phyloP scores from a whole-genome alignment of 768 basidiomycete species.

The Dictyophora rubrovolvata region DNA sequence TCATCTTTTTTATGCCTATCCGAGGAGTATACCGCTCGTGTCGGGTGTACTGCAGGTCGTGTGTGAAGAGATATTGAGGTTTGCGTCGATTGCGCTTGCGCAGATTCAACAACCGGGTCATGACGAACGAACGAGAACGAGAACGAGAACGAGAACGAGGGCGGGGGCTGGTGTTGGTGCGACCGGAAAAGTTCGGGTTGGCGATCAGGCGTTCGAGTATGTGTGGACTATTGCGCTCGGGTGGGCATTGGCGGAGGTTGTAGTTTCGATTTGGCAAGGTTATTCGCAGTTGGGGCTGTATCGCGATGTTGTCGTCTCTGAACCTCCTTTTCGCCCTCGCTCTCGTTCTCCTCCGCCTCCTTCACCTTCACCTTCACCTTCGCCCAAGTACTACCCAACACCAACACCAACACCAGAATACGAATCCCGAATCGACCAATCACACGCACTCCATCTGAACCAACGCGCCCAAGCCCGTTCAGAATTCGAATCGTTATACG shows the following conservation, averaged over 20 bases:
- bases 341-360: not conserved
- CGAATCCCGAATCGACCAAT: conserved; percentile 48
- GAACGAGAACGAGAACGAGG: conserved; percentile 21
- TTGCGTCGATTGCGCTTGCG: conserved; percentile 43
- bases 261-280: conserved; percentile 57
- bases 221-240: conserved; percentile 75
- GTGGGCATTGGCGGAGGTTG: conserved; percentile 62
- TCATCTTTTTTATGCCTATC: conserved; percentile 21
- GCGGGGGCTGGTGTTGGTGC: conserved; percentile 23
- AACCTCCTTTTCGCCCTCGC: not conserved
- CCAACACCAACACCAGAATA: not conserved
- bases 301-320: conserved; percentile 36
- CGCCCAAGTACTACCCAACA: not conserved
- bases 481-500: conserved; percentile 73
- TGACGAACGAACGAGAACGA: conserved; percentile 13
- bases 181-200: conserved; percentile 29
- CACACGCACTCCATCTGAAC: conserved; percentile 25
- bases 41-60: conserved; percentile 38
- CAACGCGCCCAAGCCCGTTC: conserved; percentile 50
- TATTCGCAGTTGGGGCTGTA: conserved; percentile 61
- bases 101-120: conserved; percentile 27
- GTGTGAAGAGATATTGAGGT: conserved; percentile 43
- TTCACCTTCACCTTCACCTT: not conserved
- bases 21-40: conserved; percentile 28
- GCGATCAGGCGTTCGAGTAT: conserved; percentile 45